Evolutionary conservation across 208 protist species (phyloP).

Genomic region (Crithidia expoeki): DNA sequence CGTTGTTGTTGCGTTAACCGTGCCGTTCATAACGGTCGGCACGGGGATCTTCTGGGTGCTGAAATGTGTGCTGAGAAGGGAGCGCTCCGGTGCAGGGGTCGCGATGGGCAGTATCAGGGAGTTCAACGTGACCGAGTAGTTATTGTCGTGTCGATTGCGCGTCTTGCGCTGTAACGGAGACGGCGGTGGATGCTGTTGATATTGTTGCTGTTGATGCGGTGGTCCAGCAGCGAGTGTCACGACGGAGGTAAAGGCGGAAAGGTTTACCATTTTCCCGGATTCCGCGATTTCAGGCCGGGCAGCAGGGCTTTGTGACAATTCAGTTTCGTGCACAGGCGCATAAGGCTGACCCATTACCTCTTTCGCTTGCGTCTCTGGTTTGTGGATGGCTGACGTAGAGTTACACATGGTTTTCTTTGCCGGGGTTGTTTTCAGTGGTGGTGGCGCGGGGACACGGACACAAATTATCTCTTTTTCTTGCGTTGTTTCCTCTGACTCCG

Average conservation of each 20-base stretch:
- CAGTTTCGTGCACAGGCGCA: too few species aligned
- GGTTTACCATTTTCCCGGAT: not conserved
- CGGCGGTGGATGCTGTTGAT: not conserved
- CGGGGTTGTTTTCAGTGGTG: not conserved
- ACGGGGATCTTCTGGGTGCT: not conserved
- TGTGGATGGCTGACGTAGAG: not conserved
- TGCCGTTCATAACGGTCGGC: not conserved
- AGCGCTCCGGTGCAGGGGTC: not conserved
- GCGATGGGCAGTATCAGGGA: not conserved
- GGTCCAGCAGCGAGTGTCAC: not conserved
- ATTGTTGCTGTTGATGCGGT: not conserved
- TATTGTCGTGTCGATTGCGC: not conserved
- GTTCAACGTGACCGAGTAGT: constrained; percentile 2
- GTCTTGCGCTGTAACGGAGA: not conserved
- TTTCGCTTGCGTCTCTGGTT: not conserved
- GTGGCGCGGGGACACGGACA: not conserved
- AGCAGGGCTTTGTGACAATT: too few species aligned
- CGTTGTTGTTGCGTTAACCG: not conserved
- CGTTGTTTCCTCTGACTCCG: too few species aligned
- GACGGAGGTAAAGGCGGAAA: not conserved
- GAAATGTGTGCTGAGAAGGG: not conserved
- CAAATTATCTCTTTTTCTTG: not conserved
- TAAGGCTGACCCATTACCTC: too few species aligned
- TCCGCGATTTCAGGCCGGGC: too few species aligned
- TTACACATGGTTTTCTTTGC: not conserved